phyloP scores from a whole-genome alignment of 2,329 filamentous ascomycete genomes.

The Epichloe aotearoae region DNA sequence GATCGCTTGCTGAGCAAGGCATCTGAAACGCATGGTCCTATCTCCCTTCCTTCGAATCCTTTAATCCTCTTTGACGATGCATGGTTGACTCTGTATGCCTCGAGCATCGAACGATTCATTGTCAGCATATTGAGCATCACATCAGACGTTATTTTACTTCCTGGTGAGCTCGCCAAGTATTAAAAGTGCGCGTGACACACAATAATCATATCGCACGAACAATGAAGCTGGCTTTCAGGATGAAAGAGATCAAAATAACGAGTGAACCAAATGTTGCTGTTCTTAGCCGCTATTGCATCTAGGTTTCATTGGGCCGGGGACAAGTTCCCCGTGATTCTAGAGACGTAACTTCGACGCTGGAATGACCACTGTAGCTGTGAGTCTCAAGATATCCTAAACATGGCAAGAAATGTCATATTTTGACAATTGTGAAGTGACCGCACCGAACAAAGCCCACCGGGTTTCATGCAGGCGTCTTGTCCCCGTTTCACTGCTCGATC shows the following conservation, averaged over 20 bases:
- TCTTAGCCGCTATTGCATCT: neutral
- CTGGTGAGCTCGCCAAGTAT: neutral
- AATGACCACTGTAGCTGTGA: no score
- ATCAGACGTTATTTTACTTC: neutral
- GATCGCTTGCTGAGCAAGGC: slow-evolving; percentile 6
- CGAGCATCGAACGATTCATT: neutral
- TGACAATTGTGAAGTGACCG: neutral
- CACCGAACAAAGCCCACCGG: neutral
- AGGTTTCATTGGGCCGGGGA: neutral
- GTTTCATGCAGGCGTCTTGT: neutral
- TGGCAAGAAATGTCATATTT: no score
- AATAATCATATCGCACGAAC: neutral
- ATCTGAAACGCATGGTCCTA: slow-evolving; percentile 2
- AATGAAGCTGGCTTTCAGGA: neutral
- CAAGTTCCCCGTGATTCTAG: neutral
- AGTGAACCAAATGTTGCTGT: neutral
- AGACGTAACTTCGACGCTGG: no score
- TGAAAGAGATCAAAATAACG: neutral
- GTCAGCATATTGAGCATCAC: neutral
- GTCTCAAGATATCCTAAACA: no score
- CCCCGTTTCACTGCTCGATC: neutral
- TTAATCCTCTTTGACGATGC: slow-evolving; percentile 2
- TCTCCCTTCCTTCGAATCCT: neutral
- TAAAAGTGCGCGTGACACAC: neutral
- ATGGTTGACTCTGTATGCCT: neutral